Percentiles rank a stretch among this genome's conserved stretches.
Evolutionary conservation across 441 rosid species (phyloP).

Genomic region (Brassica hybrid): DNA sequence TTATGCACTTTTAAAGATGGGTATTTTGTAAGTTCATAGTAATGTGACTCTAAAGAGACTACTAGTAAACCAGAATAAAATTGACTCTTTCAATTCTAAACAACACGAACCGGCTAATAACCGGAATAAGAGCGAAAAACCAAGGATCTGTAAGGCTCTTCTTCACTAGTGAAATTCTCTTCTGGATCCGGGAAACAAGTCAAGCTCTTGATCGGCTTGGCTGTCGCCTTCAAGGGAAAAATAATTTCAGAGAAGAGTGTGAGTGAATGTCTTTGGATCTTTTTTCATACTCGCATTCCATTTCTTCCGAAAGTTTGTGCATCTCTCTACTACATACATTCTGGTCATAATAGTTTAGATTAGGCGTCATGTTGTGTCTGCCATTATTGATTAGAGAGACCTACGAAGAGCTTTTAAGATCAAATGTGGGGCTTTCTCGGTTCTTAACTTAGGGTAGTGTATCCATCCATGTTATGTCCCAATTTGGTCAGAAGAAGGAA

Average conservation of each 20-base stretch:
- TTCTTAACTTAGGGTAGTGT: neutral
- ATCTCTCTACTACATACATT: neutral
- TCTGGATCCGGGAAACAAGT: constrained; percentile 73
- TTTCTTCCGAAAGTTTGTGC: no score
- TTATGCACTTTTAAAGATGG: no score
- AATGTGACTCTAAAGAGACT: no score
- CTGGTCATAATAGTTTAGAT: neutral
- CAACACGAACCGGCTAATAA: constrained; percentile 26
- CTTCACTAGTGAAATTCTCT: neutral
- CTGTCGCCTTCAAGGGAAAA: constrained; percentile 70
- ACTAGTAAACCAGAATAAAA: no score
- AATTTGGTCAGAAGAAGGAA: no score
- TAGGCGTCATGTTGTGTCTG: neutral
- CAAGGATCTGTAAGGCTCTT: constrained; percentile 14
- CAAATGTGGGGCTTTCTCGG: neutral
- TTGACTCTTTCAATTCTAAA: no score
- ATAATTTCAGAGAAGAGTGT: constrained; percentile 73
- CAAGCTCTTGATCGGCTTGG: constrained; percentile 83
- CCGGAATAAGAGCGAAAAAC: constrained; percentile 25
- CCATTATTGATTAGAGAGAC: constrained; percentile 5
- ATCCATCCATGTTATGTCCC: no score
- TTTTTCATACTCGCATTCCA: neutral
- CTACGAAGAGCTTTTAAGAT: neutral
- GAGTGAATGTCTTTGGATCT: constrained; percentile 48
- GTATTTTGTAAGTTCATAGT: no score